Base-by-base conservation (phyloP, 2,329 filamentous ascomycete genomes). In the Arthrobotrys sinensis region DNA sequence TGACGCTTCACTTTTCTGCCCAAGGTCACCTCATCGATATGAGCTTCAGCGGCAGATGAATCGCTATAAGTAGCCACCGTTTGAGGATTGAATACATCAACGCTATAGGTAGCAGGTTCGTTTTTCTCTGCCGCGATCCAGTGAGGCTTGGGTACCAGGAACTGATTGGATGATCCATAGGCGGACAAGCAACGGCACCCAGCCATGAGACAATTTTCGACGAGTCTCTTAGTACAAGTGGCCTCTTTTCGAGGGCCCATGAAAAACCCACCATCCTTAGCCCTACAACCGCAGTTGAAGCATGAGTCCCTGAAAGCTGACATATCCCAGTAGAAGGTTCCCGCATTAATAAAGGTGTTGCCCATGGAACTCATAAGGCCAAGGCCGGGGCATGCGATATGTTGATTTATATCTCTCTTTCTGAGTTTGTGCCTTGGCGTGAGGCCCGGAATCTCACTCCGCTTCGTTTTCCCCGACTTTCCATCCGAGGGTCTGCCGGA, bases 341-440 rank as follows among this genome's bases (percentile, higher is more conserved):
- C 32, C 12, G 75, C 43, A 36, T 57, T 64, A 52, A 72, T 52
- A 45, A 78, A 53, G 10, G 67, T 55, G 8, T 24, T 16, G 5
- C 75, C 52, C 8, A 28, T 55, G 6, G 75, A 36, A 46, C 66
- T 57, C 67, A 72, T 72, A 3, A 71, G 36, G 4, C 60, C 62
- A 12, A 67, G 53, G 8, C 67, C 60, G 5, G 75, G 75, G 28
- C 75, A 78, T n/a, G 50, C 66, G 43, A 77, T 62, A 38, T 70
- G 38, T 3, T 64, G 52, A 12, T 62, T 43, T 7, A 75, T 50
- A 38, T 75, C 53, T 53, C 70, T 60, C 21, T 68, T 75, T 36
- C 36, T 36, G 5, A 66, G 48, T 32, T 32, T 38, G 28, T 21
- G 21, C 32, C 5, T 36, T 50, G 10, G 24, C 0, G 0, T 24